Evolutionary conservation across 192 early-diverging fungal species (phyloP).

Genomic region (Geranomyces michiganensis): DNA sequence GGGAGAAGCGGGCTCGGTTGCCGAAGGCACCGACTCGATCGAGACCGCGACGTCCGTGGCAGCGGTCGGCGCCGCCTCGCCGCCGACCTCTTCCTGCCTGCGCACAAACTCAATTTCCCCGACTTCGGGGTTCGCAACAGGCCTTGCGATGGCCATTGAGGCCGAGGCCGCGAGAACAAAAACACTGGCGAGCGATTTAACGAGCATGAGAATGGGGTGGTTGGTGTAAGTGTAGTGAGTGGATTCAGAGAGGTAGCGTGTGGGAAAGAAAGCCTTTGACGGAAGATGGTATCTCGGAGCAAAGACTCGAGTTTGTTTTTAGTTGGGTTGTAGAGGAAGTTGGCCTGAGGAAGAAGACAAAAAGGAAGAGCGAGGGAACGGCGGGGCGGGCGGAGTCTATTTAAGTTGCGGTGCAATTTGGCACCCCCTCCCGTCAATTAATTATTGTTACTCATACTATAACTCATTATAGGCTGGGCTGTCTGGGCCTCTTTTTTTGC

Average conservation of each 20-base stretch:
- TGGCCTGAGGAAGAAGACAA: too few species aligned
- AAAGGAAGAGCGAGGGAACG: too few species aligned
- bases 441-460: too few species aligned
- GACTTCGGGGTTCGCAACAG: background rate
- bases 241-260: too few species aligned
- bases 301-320: background rate
- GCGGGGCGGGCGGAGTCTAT: too few species aligned
- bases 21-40: background rate
- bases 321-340: background rate
- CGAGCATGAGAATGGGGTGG: background rate
- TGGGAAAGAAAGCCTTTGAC: too few species aligned
- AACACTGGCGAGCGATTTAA: background rate
- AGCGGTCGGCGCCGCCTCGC: background rate
- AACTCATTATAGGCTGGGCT: too few species aligned
- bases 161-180: slow-evolving; percentile 13
- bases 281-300: too few species aligned
- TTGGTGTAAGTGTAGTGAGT: too few species aligned
- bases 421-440: too few species aligned
- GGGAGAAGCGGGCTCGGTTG: slow-evolving; percentile 1
- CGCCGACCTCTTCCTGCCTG: background rate
- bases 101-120: background rate
- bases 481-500: too few species aligned
- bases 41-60: background rate
- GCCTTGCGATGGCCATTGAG: background rate
- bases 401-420: too few species aligned